phyloP scores from a whole-genome alignment of 2,329 filamentous ascomycete species.

The Aaosphaeria pasadenensis region DNA sequence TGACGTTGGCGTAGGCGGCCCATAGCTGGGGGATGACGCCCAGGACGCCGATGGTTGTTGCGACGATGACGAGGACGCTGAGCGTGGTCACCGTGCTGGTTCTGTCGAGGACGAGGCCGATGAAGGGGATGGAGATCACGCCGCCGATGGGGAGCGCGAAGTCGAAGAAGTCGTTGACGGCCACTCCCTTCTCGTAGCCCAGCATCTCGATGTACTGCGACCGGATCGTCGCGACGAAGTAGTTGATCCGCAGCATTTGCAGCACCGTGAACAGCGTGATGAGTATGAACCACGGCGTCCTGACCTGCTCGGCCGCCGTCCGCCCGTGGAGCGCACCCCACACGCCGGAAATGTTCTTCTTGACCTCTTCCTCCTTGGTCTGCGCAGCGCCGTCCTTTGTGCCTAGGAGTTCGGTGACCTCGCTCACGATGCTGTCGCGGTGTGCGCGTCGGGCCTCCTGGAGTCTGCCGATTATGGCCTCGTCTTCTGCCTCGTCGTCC shows the following conservation, averaged over 20 bases:
- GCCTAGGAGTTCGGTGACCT: constrained; percentile 73
- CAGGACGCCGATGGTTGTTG: constrained; percentile 72
- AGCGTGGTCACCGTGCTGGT: constrained; percentile 71
- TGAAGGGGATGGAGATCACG: constrained; percentile 81
- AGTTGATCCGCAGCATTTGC: constrained; percentile 77
- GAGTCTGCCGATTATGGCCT: constrained; percentile 44
- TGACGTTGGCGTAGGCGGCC: constrained; percentile 73
- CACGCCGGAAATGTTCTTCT: constrained; percentile 70
- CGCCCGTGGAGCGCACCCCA: constrained; percentile 82
- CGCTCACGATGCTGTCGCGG: constrained; percentile 62
- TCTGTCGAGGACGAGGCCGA: constrained; percentile 75
- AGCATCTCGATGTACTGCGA: constrained; percentile 79
- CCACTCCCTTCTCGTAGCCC: constrained; percentile 56
- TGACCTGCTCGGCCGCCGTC: constrained; percentile 69
- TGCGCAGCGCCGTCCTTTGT: constrained; percentile 62
- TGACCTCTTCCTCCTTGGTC: constrained; percentile 62
- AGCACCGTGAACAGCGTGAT: constrained; percentile 74
- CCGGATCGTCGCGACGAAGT: constrained; percentile 85
- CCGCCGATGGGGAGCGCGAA: constrained; percentile 80
- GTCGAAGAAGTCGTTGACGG: constrained; percentile 83
- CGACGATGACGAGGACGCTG: constrained; percentile 63
- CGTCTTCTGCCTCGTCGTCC: constrained; percentile 53
- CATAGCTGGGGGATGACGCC: constrained; percentile 69
- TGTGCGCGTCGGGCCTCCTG: constrained; percentile 57
- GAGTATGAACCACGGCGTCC: constrained; percentile 78